Evolutionary conservation across 306 rosid genomes (phyloP).

Genomic region (Cucurbita maxima): DNA sequence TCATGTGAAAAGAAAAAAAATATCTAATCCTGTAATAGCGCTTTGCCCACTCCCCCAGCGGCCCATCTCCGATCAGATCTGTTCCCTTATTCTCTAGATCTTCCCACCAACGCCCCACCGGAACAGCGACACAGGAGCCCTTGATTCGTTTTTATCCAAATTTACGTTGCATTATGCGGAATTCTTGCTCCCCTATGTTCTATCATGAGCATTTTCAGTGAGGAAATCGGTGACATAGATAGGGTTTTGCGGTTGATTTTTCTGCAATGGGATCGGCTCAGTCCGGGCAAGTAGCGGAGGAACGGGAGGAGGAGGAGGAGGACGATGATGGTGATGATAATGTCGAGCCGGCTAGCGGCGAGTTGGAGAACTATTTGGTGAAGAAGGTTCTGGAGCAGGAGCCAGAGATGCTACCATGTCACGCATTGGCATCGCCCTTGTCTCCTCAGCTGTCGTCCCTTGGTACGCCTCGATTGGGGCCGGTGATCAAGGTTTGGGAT

Average conservation of each 20-base stretch:
- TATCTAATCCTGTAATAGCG: background rate
- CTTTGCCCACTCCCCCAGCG: background rate
- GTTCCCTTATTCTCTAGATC: background rate
- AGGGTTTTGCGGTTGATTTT: background rate
- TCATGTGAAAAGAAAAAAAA: background rate
- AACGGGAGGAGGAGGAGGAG: slow-evolving; percentile 37
- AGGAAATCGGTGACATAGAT: slow-evolving; percentile 7
- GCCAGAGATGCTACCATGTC: slow-evolving; percentile 87
- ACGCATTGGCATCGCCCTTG: slow-evolving; percentile 88
- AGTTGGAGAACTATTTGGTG: slow-evolving; percentile 27
- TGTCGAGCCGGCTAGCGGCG: slow-evolving; percentile 19
- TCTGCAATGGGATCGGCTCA: slow-evolving; percentile 44
- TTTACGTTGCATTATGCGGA: background rate
- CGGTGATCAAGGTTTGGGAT: slow-evolving; percentile 94
- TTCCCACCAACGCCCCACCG: background rate
- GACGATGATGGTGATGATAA: slow-evolving; percentile 25
- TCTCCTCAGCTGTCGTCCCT: slow-evolving; percentile 87
- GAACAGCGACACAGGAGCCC: background rate
- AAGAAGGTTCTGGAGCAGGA: slow-evolving; percentile 89
- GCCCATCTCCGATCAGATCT: slow-evolving; percentile 6
- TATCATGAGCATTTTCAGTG: background rate
- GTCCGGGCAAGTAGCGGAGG: slow-evolving; percentile 42
- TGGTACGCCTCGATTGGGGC: slow-evolving; percentile 86
- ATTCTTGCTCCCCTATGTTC: slow-evolving; percentile 9
- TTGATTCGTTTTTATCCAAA: background rate